Percentiles rank a stretch among this genome's conserved stretches.
Conservation (phyloP, 768 basidiomycete species). For the Paxillus ammoniavirescens region DNA sequence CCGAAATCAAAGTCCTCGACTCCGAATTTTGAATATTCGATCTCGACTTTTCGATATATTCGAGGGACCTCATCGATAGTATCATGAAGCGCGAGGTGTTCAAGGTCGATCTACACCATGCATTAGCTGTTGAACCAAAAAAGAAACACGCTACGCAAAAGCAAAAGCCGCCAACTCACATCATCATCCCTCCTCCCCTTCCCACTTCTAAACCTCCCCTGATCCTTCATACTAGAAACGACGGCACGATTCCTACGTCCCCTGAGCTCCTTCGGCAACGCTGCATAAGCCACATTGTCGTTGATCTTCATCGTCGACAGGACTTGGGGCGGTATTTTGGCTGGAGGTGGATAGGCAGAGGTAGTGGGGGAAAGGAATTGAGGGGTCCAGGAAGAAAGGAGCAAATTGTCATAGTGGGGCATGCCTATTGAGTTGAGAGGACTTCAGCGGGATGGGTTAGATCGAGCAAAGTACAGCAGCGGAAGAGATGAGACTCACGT, state of each 20-base stretch:
- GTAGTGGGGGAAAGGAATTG: slow-evolving; percentile 53
- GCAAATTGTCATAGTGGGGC: slow-evolving; percentile 72
- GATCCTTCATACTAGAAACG: slow-evolving; percentile 48
- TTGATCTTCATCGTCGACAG: slow-evolving; percentile 78
- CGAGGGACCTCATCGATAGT: slow-evolving; percentile 64
- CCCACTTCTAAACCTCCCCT: slow-evolving; percentile 85
- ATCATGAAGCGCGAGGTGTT: slow-evolving; percentile 52
- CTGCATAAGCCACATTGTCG: slow-evolving; percentile 88
- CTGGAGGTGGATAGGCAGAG: slow-evolving; percentile 60
- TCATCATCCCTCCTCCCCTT: slow-evolving; percentile 51
- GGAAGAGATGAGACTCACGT: slow-evolving; percentile 53
- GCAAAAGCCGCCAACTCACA: slow-evolving; percentile 11
- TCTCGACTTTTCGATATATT: slow-evolving; percentile 90
- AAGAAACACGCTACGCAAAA: background rate
- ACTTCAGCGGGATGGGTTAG: slow-evolving; percentile 35
- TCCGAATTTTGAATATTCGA: slow-evolving; percentile 97
- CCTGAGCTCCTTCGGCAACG: slow-evolving; percentile 80
- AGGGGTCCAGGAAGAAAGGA: slow-evolving; percentile 66
- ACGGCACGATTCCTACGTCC: slow-evolving; percentile 77
- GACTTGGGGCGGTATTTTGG: slow-evolving; percentile 78
- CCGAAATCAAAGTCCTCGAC: slow-evolving; percentile 99
- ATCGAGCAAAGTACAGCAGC: background rate
- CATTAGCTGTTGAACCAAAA: slow-evolving; percentile 1
- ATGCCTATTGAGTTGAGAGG: slow-evolving; percentile 88
- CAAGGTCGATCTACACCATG: slow-evolving; percentile 45